Base-by-base conservation (phyloP, 2,329 filamentous ascomycete genomes). In the Exophiala sp. region DNA sequence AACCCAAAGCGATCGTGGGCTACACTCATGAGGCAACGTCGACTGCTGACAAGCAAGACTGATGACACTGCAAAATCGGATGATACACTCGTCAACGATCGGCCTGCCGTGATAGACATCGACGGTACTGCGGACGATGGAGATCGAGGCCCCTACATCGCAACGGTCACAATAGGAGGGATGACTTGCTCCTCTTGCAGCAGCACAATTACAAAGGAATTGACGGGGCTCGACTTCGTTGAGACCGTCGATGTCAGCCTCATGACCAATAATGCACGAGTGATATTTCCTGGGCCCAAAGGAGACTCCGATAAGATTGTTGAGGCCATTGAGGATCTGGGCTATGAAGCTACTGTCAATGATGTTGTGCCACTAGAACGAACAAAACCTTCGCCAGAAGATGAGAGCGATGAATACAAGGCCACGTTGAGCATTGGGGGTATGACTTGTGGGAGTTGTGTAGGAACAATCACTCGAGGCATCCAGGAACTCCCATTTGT, bases 131-230 rank as follows among this genome's bases (percentile, higher is more conserved):
- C n/a, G 16, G 20, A 54, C 16, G 39, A 52, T 20, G 53, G 33
- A 32, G 18, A 42, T 32, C n/a, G 20, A 18, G 11, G 16, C 9
- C 20, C 47, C 12, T 61, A 60, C 47, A 46, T 57, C 16, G 60
- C 60, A 7, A 50, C 55, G 9, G 43, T 78, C 12, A 72, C 84
- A 16, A 78, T 91, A 38, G 82, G 78, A 24, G 87, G 87, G 48
- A 89, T 91, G 86, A 88, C 84, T 3, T 90, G 87, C 66, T 82
- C 83, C 11, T 79, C 85, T 10, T 91, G 87, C 64, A 78, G 78
- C 49, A 85, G 84, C 64, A 75, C 77, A 36, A 81, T 90, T 61
- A 84, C 79, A 10, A 71, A 78, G 5, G 79, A 81, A 58, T 68
- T 90, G 35, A 71, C 79, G 43, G 79, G 82, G 57, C 69, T 77